Conservation (phyloP, 140 eudicot species). For the Ambrosia hybrid region DNA sequence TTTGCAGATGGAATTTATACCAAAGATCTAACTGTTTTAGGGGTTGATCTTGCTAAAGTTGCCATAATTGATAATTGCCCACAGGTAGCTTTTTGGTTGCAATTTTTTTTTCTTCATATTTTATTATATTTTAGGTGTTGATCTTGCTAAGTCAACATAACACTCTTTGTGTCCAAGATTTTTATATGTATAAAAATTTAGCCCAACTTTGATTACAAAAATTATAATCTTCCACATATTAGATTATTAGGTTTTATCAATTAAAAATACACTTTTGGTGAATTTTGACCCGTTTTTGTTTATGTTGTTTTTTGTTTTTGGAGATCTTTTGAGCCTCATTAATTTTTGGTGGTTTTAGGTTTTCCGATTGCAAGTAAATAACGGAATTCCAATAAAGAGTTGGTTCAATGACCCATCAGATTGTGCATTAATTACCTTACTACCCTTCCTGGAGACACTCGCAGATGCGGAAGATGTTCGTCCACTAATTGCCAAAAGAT, state of each 20-base stretch:
- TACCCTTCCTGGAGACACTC: conserved; percentile 86
- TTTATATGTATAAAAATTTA: too few relatives aligned
- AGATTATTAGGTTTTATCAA: not conserved
- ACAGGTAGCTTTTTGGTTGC: conserved; percentile 50
- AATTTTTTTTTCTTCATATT: not conserved
- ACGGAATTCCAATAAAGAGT: conserved; percentile 97
- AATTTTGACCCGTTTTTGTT: not conserved
- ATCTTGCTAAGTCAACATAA: conserved; percentile 36
- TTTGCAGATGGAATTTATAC: conserved; percentile 80
- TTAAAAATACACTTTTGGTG: not conserved
- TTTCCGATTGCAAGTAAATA: conserved; percentile 89
- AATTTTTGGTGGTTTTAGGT: conserved; percentile 60
- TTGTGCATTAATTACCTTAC: conserved; percentile 71
- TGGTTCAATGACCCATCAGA: conserved; percentile 97
- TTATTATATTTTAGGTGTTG: conserved; percentile 56
- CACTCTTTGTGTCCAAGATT: too few relatives aligned
- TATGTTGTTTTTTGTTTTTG: not conserved
- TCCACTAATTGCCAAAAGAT: conserved; percentile 88
- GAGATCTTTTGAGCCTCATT: not conserved
- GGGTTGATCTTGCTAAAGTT: conserved; percentile 95
- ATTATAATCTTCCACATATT: not conserved
- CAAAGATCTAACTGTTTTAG: conserved; percentile 94
- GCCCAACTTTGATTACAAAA: not conserved
- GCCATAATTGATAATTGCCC: conserved; percentile 94
- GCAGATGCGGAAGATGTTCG: conserved; percentile 93